Evolutionary conservation across 2,329 filamentous ascomycete genomes (phyloP), one percentile per base, ranked within the genome.

Genomic region (Drechslerella stenobrocha): DNA sequence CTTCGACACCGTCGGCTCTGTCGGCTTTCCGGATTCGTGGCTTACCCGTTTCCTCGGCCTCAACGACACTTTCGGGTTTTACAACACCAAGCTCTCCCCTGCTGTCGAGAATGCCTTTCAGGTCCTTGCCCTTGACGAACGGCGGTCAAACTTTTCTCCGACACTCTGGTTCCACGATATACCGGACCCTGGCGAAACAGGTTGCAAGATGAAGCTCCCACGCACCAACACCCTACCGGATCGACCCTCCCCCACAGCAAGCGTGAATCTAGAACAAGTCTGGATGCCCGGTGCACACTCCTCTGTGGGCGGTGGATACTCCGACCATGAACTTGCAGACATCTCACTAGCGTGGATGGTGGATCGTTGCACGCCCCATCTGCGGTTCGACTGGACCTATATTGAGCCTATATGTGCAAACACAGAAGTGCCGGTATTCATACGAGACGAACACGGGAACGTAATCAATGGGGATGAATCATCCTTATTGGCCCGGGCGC

Each of bases 41-140:
- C 42, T 69, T 24, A 69, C 56, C n/a, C 53, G 72, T 13, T 57
- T 32, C 2, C 32, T 67, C 6, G 64, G 64, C 6, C 52, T 61
- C 11, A 69, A 69, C 18, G 32, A 48, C 3, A 48, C 57, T 3
- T 69, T 69, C 30, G 61, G 69, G 2, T 69, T 63, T 34, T 69
- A 69, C 13, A 34, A 69, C 20, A 61, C 64, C 13, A 69, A 69
- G 18, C 57, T 69, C 15, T 63, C 64, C 1, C 64, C 58, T 6
- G 64, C 74, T n/a, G 75, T 83, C 2, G 78, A 81, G 35, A 79
- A 83, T 63, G 81, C 81, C 1, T 83, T 82, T 66, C 81, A 83
- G 44, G 81, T 81, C 0, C 74, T 83, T 0, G 81, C 81, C 1
- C 75, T 83, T 0, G 81, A 83, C 46, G 81, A 83, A 70, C 77